Evolutionary conservation across 2,329 filamentous ascomycete species (phyloP), one percentile per base, ranked within the genome.

Genomic region (Cryphonectria japonica): DNA sequence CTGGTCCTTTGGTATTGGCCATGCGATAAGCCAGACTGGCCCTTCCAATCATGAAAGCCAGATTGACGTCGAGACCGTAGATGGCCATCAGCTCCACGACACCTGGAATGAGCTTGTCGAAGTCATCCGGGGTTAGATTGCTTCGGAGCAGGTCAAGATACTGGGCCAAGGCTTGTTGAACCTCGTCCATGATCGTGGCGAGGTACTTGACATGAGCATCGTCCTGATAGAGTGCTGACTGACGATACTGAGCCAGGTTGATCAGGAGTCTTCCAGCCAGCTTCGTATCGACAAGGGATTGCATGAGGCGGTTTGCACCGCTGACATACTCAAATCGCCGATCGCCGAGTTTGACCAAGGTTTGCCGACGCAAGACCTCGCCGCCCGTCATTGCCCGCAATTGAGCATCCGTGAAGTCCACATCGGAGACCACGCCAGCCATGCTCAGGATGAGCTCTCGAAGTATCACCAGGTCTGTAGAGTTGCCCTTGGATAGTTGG

Each of bases 391-490:
- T 94, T 19, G 93, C 94, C 73, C 93, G 85, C 39, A 97, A 88
- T 80, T 98, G 95, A 26, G 91, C 85, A 75, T 99, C 95, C 41
- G 93, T 98, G 77, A 97, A 95, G 77, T 95, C 93, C 67, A 91
- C 88, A 72, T 95, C 92, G 4, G 95, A 91, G 16, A 95, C 91
- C 72, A 99, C 95, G 62, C 97, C 97, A 26, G 93, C 94, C 96
- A 99, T 98, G 2, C 93, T 93, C 50, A 90, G 90, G 67, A 98
- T 92, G 72, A 99, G 88, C 77, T 98, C 94, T 78, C 96, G 93
- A 59, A 99, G 84, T 72, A 99, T 93, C 74, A 97, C 93, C 46
- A 99, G 85, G 79, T 98, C 95, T 13, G 93, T 97, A 0, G 94
- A 92, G 75, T 97, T 97, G 73, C 95, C 92, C 66, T 87, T 87